phyloP scores from a whole-genome alignment of 148 eudicot species.

The Mesembryanthemum crystallinum region DNA sequence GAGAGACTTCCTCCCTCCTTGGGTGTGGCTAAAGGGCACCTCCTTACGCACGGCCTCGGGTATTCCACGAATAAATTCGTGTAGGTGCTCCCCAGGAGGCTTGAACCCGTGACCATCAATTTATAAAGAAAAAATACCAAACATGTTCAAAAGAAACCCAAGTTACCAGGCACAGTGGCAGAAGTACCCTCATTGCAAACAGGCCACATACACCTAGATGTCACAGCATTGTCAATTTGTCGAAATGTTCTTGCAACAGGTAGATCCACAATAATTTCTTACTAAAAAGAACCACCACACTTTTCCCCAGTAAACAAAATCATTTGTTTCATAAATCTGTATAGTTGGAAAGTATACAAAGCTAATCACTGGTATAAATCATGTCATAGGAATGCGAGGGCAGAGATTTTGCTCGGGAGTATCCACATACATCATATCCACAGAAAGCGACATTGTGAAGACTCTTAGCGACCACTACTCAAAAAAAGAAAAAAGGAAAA shows the following conservation, averaged over 20 bases:
- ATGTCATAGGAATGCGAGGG: conserved; percentile 8
- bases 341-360: conserved; percentile 3
- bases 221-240: background rate
- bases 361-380: conserved; percentile 14
- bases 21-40: too few relatives aligned
- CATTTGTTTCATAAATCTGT: background rate
- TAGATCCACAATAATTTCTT: background rate
- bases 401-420: conserved; percentile 12
- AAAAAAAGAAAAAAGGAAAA: too few relatives aligned
- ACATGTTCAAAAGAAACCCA: background rate
- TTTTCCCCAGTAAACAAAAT: background rate
- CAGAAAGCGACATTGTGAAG: conserved; percentile 15
- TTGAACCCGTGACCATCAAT: too few relatives aligned
- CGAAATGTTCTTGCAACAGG: background rate
- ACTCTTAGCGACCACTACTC: conserved; percentile 1
- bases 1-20: too few relatives aligned
- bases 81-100: too few relatives aligned
- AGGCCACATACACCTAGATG: background rate
- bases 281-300: background rate
- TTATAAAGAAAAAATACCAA: too few relatives aligned
- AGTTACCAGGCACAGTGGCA: background rate
- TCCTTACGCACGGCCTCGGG: too few relatives aligned
- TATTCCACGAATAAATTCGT: too few relatives aligned
- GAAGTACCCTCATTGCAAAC: background rate
- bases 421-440: conserved; percentile 18